Percentiles rank a stretch among this genome's conserved stretches.
phyloP scores from a whole-genome alignment of 2,329 filamentous ascomycete species.

The Penicillium verrucosum region DNA sequence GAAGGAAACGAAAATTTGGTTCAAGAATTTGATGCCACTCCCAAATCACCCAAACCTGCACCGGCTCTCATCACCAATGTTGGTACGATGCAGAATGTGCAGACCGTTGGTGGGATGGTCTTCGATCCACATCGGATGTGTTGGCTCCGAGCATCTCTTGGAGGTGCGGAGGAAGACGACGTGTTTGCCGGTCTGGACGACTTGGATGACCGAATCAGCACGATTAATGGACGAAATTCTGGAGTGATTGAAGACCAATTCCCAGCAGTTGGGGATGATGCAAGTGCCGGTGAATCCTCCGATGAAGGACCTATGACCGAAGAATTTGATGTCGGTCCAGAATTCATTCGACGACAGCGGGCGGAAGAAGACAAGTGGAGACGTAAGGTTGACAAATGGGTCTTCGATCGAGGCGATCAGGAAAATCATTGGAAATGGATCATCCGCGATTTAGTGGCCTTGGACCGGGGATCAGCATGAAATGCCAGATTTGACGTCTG shows the following conservation, averaged over 20 bases:
- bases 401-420: conserved; percentile 51
- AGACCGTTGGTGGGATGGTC: conserved; percentile 96
- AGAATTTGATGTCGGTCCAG: conserved; percentile 95
- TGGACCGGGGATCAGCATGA: conserved; percentile 16
- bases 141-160: conserved; percentile 71
- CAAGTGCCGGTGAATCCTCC: conserved; percentile 44
- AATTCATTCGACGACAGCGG: conserved; percentile 83
- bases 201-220: conserved; percentile 64
- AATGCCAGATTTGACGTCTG: neutral
- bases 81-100: conserved; percentile 76
- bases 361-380: conserved; percentile 92
- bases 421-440: conserved; percentile 72
- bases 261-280: conserved; percentile 33
- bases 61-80: conserved; percentile 86
- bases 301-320: conserved; percentile 87
- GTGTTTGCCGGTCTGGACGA: conserved; percentile 95
- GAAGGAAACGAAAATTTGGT: conserved; percentile 91
- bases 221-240: conserved; percentile 20
- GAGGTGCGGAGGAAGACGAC: conserved; percentile 72
- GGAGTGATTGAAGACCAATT: conserved; percentile 28
- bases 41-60: conserved; percentile 44
- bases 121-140: conserved; percentile 97
- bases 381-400: conserved; percentile 83
- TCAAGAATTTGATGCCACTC: conserved; percentile 66
- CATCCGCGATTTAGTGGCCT: conserved; percentile 50